Conservation (phyloP, 306 rosid genomes). For the Cercis canadensis region DNA sequence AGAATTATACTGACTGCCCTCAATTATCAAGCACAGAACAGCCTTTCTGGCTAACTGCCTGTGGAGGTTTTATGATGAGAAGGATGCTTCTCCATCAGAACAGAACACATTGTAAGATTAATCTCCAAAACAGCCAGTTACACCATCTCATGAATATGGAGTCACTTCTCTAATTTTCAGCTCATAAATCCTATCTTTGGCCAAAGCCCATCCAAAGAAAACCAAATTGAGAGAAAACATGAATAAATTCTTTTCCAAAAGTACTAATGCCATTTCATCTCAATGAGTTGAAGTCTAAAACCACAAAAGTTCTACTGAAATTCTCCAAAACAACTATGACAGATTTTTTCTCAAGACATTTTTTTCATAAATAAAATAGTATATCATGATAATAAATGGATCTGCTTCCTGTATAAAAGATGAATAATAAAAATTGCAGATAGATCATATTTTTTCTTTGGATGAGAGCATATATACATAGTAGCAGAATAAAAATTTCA, state of each 20-base stretch:
- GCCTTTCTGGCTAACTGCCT: not conserved
- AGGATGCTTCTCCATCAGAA: slow-evolving; percentile 24
- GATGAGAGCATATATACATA: not conserved
- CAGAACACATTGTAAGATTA: slow-evolving; percentile 4
- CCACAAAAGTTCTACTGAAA: not conserved
- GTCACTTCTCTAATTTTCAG: too few relatives aligned
- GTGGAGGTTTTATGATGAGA: not conserved
- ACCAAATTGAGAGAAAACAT: too few relatives aligned
- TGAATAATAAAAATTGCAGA: too few relatives aligned
- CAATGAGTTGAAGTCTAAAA: not conserved
- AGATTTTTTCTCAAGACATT: not conserved
- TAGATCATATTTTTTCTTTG: too few relatives aligned
- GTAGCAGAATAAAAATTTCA: slow-evolving; percentile 18
- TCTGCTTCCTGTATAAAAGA: not conserved
- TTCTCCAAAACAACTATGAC: too few relatives aligned
- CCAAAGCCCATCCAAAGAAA: too few relatives aligned
- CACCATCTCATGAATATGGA: too few relatives aligned
- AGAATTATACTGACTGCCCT: not conserved
- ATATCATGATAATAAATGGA: not conserved
- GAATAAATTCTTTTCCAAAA: too few relatives aligned
- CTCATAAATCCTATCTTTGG: too few relatives aligned
- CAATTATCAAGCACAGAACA: not conserved
- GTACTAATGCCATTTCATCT: too few relatives aligned
- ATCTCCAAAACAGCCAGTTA: slow-evolving; percentile 8
- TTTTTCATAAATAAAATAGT: not conserved